phyloP scores from a whole-genome alignment of 352 stramenopile species.

The Saprolegnia diclina region DNA sequence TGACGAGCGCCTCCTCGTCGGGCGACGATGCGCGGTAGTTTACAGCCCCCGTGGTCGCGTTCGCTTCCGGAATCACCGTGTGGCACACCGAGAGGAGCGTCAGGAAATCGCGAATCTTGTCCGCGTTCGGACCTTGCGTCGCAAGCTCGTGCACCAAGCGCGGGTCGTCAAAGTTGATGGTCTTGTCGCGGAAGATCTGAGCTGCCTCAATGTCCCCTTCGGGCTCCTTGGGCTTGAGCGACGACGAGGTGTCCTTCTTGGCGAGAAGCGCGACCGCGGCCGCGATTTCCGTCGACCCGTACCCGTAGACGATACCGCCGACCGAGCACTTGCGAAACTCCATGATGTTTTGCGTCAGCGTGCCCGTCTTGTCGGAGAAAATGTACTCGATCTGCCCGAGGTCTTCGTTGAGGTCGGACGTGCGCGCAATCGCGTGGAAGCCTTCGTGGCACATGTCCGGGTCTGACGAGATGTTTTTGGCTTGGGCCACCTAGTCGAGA shows the following conservation, averaged over 20 bases:
- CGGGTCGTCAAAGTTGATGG: constrained; percentile 81
- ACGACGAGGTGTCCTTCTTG: constrained; percentile 36
- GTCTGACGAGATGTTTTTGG: constrained; percentile 88
- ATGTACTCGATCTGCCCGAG: constrained; percentile 91
- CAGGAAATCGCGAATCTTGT: constrained; percentile 47
- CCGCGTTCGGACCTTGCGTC: constrained; percentile 32
- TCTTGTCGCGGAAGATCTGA: constrained; percentile 60
- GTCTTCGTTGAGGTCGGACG: constrained; percentile 91
- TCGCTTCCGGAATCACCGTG: constrained; percentile 96
- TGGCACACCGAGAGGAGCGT: constrained; percentile 89
- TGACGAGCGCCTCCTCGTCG: constrained; percentile 86
- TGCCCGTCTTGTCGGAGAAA: constrained; percentile 94
- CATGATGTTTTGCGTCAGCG: constrained; percentile 95
- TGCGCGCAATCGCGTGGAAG: constrained; percentile 89
- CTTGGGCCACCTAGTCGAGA: constrained; percentile 86
- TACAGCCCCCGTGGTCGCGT: constrained; percentile 74
- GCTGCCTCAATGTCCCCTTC: constrained; percentile 23
- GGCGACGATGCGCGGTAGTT: constrained; percentile 68
- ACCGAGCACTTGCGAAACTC: constrained; percentile 96
- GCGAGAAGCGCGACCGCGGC: constrained; percentile 54
- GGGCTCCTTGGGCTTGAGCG: constrained; percentile 33
- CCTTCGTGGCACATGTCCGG: constrained; percentile 91
- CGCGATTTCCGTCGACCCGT: constrained; percentile 63
- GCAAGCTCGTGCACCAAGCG: constrained; percentile 58
- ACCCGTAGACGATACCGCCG: constrained; percentile 89